Conservation (phyloP, 805 yeast species). For the Candida corydali region DNA sequence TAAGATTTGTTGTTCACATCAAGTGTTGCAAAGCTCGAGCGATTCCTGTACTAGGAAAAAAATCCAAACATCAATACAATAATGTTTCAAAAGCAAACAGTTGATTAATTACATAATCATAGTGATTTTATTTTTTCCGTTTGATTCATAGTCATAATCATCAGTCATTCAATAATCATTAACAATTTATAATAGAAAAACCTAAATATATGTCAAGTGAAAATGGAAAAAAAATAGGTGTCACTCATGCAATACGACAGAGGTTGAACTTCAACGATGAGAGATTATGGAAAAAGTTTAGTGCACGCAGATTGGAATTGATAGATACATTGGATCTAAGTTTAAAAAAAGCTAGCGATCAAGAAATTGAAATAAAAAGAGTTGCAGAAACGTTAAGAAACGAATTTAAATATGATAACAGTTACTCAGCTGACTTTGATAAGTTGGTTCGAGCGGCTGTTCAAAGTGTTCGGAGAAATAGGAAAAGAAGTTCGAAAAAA, state of each 20-base stretch:
- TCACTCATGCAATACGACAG: slow-evolving; percentile 54
- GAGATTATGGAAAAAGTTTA: slow-evolving; percentile 80
- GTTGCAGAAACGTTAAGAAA: slow-evolving; percentile 74
- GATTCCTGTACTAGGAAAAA: too few species aligned
- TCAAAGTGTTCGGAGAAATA: slow-evolving; percentile 86
- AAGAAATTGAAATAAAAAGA: slow-evolving; percentile 71
- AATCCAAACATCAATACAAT: too few species aligned
- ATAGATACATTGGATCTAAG: slow-evolving; percentile 70
- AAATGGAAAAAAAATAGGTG: slow-evolving; percentile 38
- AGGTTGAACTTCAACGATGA: slow-evolving; percentile 78
- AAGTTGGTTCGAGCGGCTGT: slow-evolving; percentile 89
- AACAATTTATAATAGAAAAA: too few species aligned
- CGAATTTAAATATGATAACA: slow-evolving; percentile 70
- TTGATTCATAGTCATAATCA: slow-evolving; percentile 6
- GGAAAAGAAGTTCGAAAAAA: slow-evolving; percentile 54
- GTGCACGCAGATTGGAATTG: slow-evolving; percentile 84
- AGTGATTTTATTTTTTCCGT: background rate
- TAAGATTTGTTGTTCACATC: too few species aligned
- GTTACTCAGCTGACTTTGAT: slow-evolving; percentile 70
- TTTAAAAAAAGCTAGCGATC: slow-evolving; percentile 83
- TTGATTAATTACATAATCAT: background rate
- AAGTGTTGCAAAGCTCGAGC: too few species aligned
- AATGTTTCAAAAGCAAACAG: background rate
- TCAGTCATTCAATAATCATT: slow-evolving; percentile 2
- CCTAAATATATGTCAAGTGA: too few species aligned